A percentile compares a stretch with the other conserved stretches of the same genome.
phyloP scores from a whole-genome alignment of 331 rosid species.

The Rhamnella rubrinervis region DNA sequence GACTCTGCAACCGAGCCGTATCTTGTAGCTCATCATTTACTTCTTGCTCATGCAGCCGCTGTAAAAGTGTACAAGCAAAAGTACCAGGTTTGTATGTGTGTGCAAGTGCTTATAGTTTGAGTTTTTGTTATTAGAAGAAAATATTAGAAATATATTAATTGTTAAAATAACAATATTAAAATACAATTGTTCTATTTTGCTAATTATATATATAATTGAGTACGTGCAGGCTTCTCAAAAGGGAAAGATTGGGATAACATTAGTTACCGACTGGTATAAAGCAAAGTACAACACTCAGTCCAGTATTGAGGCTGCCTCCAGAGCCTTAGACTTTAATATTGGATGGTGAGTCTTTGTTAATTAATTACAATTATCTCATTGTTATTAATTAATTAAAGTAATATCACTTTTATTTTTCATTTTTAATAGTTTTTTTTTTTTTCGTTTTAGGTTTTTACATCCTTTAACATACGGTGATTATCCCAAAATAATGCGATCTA shows the following conservation, averaged over 20 bases:
- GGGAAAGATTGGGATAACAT: background rate
- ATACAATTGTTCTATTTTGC: background rate
- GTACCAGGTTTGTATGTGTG: background rate
- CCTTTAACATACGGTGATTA: slow-evolving; percentile 25
- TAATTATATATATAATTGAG: no score
- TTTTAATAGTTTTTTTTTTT: background rate
- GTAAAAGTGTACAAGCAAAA: background rate
- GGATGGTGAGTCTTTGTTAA: background rate
- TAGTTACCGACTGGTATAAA: background rate
- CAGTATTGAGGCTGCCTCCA: background rate
- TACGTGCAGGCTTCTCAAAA: background rate
- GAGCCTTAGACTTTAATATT: background rate
- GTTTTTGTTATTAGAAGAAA: no score
- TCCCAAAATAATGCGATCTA: slow-evolving; percentile 19
- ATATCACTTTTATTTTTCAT: background rate
- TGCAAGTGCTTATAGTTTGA: no score
- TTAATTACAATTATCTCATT: no score
- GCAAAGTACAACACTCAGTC: background rate
- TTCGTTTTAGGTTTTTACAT: slow-evolving; percentile 13
- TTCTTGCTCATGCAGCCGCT: slow-evolving; percentile 11
- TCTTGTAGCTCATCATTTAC: slow-evolving; percentile 1
- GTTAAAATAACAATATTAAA: no score
- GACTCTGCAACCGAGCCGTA: slow-evolving; percentile 13
- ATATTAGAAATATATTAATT: no score
- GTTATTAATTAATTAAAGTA: background rate